Conservation (phyloP, 2,329 filamentous ascomycete genomes). For the Ilyonectria sp. region DNA sequence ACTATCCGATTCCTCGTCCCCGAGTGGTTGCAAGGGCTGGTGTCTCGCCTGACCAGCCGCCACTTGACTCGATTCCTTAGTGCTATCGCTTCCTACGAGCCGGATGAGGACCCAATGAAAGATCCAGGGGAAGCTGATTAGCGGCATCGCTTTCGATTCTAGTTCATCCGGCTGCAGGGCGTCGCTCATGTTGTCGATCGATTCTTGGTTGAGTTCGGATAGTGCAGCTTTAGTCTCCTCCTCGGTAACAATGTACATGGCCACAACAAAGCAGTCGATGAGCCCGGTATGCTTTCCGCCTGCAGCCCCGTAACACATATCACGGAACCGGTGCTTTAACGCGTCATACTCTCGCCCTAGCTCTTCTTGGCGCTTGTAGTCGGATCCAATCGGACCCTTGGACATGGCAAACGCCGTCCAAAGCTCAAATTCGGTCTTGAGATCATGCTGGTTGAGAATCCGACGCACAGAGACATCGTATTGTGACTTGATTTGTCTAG, state of each 20-base stretch:
- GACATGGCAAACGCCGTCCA: conserved; percentile 89
- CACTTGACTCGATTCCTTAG: conserved; percentile 33
- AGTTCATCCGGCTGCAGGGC: conserved; percentile 37
- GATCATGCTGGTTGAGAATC: conserved; percentile 87
- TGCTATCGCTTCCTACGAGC: conserved; percentile 48
- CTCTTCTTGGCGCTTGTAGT: conserved; percentile 91
- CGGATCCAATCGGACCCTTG: conserved; percentile 78
- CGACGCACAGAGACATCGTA: conserved; percentile 86
- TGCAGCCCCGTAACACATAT: conserved; percentile 75
- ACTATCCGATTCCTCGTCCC: neutral
- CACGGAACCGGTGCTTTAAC: conserved; percentile 79
- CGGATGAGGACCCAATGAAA: conserved; percentile 74
- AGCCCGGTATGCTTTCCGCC: conserved; percentile 70
- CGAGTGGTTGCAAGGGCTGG: conserved; percentile 3
- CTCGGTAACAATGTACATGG: conserved; percentile 89
- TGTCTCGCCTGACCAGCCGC: conserved; percentile 28
- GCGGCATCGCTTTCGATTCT: conserved; percentile 72
- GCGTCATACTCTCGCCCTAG: conserved; percentile 77
- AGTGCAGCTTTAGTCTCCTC: conserved; percentile 76
- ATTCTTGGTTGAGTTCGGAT: conserved; percentile 55
- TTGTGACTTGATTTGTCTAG: conserved; percentile 77
- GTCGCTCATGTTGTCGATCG: conserved; percentile 54
- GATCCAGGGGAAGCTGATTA: conserved; percentile 96
- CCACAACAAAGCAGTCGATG: conserved; percentile 82
- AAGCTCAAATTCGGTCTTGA: conserved; percentile 91